phyloP scores from a whole-genome alignment of 2,329 filamentous ascomycete species.

The Colletotrichum agaves region DNA sequence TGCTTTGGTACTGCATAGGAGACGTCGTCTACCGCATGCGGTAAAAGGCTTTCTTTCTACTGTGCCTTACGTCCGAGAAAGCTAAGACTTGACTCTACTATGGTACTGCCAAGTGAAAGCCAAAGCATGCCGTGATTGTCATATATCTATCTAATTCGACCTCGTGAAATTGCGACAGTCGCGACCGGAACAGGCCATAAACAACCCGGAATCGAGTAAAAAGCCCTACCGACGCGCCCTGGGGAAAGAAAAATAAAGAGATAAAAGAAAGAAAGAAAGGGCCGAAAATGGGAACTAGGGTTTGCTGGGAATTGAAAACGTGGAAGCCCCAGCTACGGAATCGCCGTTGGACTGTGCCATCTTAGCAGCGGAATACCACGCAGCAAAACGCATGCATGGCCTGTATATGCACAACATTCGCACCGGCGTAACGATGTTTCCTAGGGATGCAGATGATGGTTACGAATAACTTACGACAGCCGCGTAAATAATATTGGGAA shows the following conservation, averaged over 20 bases:
- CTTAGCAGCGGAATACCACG: neutral
- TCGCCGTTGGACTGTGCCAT: slow-evolving; percentile 23
- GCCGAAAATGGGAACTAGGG: neutral
- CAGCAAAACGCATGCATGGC: neutral
- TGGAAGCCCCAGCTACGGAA: slow-evolving; percentile 21
- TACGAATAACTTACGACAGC: no score
- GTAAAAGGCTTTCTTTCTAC: no score
- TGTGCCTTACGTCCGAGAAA: neutral
- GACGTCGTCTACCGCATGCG: no score
- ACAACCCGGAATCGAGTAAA: neutral
- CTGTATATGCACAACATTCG: neutral
- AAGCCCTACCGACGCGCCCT: neutral
- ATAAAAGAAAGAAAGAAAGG: neutral
- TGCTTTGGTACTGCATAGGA: neutral
- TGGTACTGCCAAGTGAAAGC: no score
- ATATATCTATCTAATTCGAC: neutral
- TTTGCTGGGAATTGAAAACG: neutral
- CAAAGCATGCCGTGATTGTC: no score
- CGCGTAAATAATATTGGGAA: no score
- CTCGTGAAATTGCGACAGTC: neutral
- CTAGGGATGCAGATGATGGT: no score
- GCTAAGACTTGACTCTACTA: neutral
- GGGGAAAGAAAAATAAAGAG: no score
- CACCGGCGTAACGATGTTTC: neutral
- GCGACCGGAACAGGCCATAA: neutral